Evolutionary conservation across 176 grass and related monocot genomes (phyloP), one percentile per base, ranked within the genome.

Genomic region (Musa acuminata): DNA sequence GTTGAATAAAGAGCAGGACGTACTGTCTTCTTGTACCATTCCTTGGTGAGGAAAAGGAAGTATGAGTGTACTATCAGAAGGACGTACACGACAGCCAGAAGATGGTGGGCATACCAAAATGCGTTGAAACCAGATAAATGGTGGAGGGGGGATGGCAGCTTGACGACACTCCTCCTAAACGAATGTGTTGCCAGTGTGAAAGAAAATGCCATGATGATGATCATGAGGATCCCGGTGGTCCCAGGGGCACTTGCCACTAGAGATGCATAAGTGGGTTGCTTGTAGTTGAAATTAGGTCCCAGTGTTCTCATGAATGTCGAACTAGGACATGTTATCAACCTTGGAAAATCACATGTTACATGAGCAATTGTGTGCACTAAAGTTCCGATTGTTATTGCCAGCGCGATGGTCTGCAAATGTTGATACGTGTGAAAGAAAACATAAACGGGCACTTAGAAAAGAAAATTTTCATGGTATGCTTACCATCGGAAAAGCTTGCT

Each of bases 11-110:
- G 62, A 29, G 19, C 2, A 24, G 22, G 72, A 6, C 71, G 77
- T 95, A 99, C 96, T 73, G 91, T 99, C 55, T 99, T 99, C 68
- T 99, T 95, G 84, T 99, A 99, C 96, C 96, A 99, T 55, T 84
- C 23, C 75, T 76, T 82, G 8, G 91, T 95, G 73, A 99, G 88
- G 79, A 95, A 99, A 21, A 99, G 91, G 82, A 99, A 99, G 88
- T 89, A 99, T 52, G 88, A 89, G 80, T 99, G 96, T 49, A 99
- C 75, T 54, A 91, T 87, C 43, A 99, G 88, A 76, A 99, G 90
- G 79, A 89, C 67, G 66, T 99, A 99, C 0, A 60, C 91, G 59
- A 99, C 79, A 64, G 86, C 83, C 51, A 99, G 83, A 72, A 99
- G 91, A 79, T 99, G 96, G 57, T 99, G 96, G 1, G 96, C 96